These are phyloP conservation scores for Annulohypoxylon nitens DNA, from an alignment of 495 filamentous ascomycete species.

Conservation along the genomic window DNA sequence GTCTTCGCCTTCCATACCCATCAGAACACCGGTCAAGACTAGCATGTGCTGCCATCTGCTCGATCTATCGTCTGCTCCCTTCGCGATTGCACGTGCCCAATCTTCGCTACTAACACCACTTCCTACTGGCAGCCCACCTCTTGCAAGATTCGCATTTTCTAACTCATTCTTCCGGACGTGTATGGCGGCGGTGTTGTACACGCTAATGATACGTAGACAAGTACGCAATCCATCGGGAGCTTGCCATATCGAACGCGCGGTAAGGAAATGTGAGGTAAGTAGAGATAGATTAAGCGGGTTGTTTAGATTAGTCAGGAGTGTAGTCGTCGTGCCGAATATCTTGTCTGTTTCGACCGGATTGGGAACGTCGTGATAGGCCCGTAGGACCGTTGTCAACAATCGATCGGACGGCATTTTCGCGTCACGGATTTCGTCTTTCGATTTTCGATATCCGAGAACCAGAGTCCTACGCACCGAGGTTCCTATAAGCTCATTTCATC, in stretches of 20 bases:
- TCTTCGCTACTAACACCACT: constrained; percentile 72
- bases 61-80: constrained; percentile 85
- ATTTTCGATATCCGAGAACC: background rate
- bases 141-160: constrained; percentile 63
- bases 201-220: constrained; percentile 81
- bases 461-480: background rate
- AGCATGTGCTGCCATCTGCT: constrained; percentile 90
- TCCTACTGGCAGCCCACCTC: constrained; percentile 55
- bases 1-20: constrained; percentile 81
- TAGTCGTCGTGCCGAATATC: constrained; percentile 83
- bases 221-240: constrained; percentile 77
- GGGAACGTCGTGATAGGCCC: constrained; percentile 63
- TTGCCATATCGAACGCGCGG: constrained; percentile 88
- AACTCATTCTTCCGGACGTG: constrained; percentile 69
- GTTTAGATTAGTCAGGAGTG: constrained; percentile 82
- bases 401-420: constrained; percentile 63
- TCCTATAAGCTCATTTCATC: background rate
- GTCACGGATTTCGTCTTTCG: constrained; percentile 1
- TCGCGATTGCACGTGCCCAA: constrained; percentile 86
- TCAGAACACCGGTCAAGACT: constrained; percentile 81
- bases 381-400: constrained; percentile 64
- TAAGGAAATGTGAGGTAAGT: constrained; percentile 89
- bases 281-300: constrained; percentile 94
- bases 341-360: constrained; percentile 63
- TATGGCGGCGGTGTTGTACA: constrained; percentile 87